phyloP scores from a whole-genome alignment of 2,329 filamentous ascomycete species.

The Botrytis byssoidea region DNA sequence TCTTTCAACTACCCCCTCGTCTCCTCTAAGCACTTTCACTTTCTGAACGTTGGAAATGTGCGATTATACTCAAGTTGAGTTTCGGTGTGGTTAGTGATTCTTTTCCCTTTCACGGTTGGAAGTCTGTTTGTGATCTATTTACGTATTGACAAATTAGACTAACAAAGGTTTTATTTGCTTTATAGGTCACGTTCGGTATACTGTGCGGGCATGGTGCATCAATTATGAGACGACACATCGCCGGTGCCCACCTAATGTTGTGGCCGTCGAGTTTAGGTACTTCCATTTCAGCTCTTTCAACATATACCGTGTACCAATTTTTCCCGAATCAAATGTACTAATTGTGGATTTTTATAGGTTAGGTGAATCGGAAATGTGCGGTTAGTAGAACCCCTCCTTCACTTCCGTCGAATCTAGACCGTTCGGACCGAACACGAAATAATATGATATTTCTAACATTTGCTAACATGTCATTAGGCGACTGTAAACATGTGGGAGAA shows the following conservation, averaged over 20 bases:
- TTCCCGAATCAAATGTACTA: slow-evolving; percentile 23
- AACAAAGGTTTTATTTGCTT: not conserved
- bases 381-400: slow-evolving; percentile 26
- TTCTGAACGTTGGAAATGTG: slow-evolving; percentile 46
- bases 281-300: slow-evolving; percentile 17
- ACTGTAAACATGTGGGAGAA: slow-evolving; percentile 15
- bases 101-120: not conserved
- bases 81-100: slow-evolving; percentile 43
- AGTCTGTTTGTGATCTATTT: not conserved
- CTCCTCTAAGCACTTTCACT: not conserved
- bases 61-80: slow-evolving; percentile 59
- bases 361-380: slow-evolving; percentile 33
- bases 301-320: not conserved
- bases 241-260: slow-evolving; percentile 54
- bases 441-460: not conserved
- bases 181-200: slow-evolving; percentile 51
- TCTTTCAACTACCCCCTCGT: slow-evolving; percentile 6
- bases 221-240: slow-evolving; percentile 51
- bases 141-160: slow-evolving; percentile 1
- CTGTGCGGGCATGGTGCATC: slow-evolving; percentile 55
- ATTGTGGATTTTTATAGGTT: slow-evolving; percentile 28
- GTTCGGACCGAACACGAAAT: not conserved
- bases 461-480: slow-evolving; percentile 9
- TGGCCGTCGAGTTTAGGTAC: slow-evolving; percentile 36
- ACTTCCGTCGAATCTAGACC: slow-evolving; percentile 6